Evolutionary conservation across 2,329 filamentous ascomycete species (phyloP), one percentile per base, ranked within the genome.

Genomic region (Spiromastix sp.): DNA sequence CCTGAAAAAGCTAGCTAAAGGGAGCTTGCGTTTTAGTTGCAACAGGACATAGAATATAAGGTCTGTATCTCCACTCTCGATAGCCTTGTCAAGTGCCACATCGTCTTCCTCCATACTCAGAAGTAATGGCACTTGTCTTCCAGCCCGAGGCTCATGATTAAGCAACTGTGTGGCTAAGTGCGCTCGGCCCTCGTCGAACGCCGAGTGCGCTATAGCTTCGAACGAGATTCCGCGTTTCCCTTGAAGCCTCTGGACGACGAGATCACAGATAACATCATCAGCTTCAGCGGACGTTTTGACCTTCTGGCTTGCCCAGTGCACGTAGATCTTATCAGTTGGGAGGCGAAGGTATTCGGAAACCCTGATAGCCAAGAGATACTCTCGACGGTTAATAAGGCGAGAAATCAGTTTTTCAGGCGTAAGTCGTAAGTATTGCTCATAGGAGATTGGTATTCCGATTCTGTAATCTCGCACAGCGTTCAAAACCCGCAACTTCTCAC

Each of bases 281-380:
- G 93, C 81, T 43, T 86, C 86, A 0, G 77, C 72, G 0, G 87
- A 87, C 2, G 81, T 67, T 17, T 86, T 82, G 3, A 96, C 89
- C 57, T 96, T 98, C 53, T 91, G 81, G 12, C 82, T 89, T 2
- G 91, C 91, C 91, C 91, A 98, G 55, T 95, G 87, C 1, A 94
- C 85, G 50, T 95, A 94, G 40, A 98, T 93, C 36, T 79, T 77
- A 56, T 93, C 86, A 0, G 86, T 82, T 0, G 89, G 81, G 3
- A 98, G 70, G 40, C 80, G 81, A 2, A 98, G 68, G 54, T 93
- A 94, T 26, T 85, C 79, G 0, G 89, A 87, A 30, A 98, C 77
- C 31, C 85, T 81, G 13, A 98, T 72, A 0, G 91, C 89, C 3
- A 98, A 71, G 2, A 95, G 70, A 54, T 96, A 95, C 55, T 96